These are phyloP conservation scores for Malus hybrid DNA, from an alignment of 331 rosid species.

Conservation along the genomic window DNA sequence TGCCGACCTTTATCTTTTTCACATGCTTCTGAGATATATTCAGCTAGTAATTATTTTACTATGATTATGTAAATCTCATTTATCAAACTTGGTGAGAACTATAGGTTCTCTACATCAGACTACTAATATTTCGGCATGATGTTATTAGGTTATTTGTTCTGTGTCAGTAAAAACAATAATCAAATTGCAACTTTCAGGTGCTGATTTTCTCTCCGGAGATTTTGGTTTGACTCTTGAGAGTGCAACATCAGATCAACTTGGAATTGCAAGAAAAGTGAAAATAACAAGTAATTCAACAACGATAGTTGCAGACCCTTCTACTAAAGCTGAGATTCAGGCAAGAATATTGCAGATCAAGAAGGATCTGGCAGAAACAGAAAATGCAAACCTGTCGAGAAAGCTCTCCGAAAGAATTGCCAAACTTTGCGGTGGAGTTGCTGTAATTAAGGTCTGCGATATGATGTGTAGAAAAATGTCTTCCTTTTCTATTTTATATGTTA, in stretches of 20 bases:
- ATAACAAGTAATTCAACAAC: constrained; percentile 63
- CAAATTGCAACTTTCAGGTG: constrained; percentile 44
- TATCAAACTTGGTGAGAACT: background rate
- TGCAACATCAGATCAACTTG: constrained; percentile 95
- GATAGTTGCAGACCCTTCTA: constrained; percentile 70
- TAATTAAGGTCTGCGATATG: constrained; percentile 59
- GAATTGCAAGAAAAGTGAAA: constrained; percentile 71
- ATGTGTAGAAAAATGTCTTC: background rate
- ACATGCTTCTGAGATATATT: background rate
- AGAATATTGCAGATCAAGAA: constrained; percentile 88
- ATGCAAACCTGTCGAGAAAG: constrained; percentile 57
- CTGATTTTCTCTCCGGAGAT: constrained; percentile 88
- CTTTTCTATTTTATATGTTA: background rate
- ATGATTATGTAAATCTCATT: background rate
- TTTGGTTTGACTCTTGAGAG: constrained; percentile 77
- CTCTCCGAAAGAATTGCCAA: constrained; percentile 96
- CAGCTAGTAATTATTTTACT: background rate
- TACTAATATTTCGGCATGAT: background rate
- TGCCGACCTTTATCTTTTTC: background rate
- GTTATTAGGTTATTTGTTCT: background rate
- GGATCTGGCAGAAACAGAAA: constrained; percentile 71
- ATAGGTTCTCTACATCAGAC: background rate
- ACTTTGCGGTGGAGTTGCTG: constrained; percentile 86
- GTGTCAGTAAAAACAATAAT: constrained; percentile 1
- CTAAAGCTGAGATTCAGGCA: constrained; percentile 88